These are phyloP conservation scores for Croton laevigatus DNA, from an alignment of 441 rosid genomes.

Conservation along the genomic window DNA sequence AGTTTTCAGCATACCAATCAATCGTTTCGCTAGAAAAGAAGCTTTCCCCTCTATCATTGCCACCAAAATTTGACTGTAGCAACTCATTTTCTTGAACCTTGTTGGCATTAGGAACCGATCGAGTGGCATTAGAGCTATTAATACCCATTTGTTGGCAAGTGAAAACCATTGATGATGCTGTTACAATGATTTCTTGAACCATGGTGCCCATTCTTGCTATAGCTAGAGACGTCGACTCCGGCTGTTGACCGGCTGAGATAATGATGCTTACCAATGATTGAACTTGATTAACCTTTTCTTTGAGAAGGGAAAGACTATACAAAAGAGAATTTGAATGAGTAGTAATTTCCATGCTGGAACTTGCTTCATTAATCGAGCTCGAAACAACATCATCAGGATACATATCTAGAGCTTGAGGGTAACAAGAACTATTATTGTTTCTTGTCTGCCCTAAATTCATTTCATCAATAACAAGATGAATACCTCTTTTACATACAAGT, in stretches of 20 bases:
- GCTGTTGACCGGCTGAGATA: conserved; percentile 18
- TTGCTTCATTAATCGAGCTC: conserved; percentile 22
- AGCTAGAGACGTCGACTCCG: conserved; percentile 42
- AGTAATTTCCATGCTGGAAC: conserved; percentile 12
- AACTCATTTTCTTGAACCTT: conserved; percentile 19
- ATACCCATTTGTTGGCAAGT: conserved; percentile 58
- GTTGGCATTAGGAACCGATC: conserved; percentile 7
- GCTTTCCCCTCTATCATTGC: conserved; percentile 29
- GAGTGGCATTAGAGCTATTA: conserved; percentile 11
- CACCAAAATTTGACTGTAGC: conserved; percentile 22
- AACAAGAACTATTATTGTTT: conserved; percentile 21
- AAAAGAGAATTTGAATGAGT: conserved; percentile 45
- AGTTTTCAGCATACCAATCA: conserved; percentile 35
- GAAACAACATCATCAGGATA: conserved; percentile 26
- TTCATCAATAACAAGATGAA: neutral
- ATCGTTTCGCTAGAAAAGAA: conserved; percentile 28
- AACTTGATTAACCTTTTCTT: conserved; percentile 57
- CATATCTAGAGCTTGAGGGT: conserved; percentile 30
- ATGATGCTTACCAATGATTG: conserved; percentile 53
- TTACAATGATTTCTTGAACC: conserved; percentile 58
- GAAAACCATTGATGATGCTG: conserved; percentile 62
- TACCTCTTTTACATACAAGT: neutral
- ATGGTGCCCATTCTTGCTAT: conserved; percentile 42
- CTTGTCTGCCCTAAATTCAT: conserved; percentile 24
- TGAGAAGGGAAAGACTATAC: conserved; percentile 48